Base-by-base conservation (phyloP, 768 basidiomycete genomes). In the Harrya chromipes region DNA sequence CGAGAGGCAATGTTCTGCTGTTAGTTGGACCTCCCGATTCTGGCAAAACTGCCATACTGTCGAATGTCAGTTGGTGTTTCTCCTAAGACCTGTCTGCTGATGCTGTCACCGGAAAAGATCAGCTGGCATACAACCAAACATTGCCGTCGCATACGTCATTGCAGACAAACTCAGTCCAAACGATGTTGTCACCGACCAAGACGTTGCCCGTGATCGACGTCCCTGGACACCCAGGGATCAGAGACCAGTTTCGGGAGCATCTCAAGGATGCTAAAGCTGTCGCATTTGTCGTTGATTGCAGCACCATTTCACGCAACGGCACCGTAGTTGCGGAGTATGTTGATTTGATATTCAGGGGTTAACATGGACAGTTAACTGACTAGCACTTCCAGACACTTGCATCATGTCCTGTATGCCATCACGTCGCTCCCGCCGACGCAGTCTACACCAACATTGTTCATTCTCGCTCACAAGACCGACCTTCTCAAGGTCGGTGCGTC, bases 191-290 rank as follows among this genome's bases (percentile, higher is more conserved):
- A 6, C 53, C 71, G 2, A 72, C 71, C 37, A 79, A 76, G 56
- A 61, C 67, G 13, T 62, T 86, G 39, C 78, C 73, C 35, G 67
- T 87, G 12, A 71, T 90, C 16, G 90, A 93, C 65, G 69, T 93
- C 36, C 90, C 90, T 8, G 90, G 90, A n/a, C 90, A 93, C 64
- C 86, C 90, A 10, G 79, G 90, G 36, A 77, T 93, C 47, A 71
- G 89, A 26, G 79, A 79, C 58, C 87, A 90, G 59, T 87, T 90
- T 61, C 71, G 68, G 41, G 87, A 90, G 36, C 68, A 85, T 57
- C 64, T 93, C 19, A 51, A 70, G 5, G 75, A 81, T 29, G 79
- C 87, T 2, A 84, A 82, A 57, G 82, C 73, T 3, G 65, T 93
- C 24, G 82, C 78, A 5, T 93, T 93, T 60, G 85, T 91, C 1